A percentile compares a stretch with the other conserved stretches of the same genome.
These are phyloP conservation scores for Croton laevigatus DNA, from an alignment of 441 rosid species.

Conservation along the genomic window DNA sequence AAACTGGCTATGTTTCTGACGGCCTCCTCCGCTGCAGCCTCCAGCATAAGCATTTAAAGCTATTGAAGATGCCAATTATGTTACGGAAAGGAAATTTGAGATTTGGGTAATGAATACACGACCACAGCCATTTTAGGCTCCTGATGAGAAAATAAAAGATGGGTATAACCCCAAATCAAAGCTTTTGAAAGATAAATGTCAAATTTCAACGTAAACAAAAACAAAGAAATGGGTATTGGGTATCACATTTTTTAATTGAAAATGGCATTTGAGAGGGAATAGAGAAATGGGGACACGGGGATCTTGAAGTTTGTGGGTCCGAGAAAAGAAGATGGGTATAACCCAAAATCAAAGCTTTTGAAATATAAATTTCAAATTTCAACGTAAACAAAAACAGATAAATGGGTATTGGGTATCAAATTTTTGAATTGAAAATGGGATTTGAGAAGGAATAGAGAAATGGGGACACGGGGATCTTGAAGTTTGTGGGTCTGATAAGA, in stretches of 20 bases:
- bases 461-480: slow-evolving; percentile 9
- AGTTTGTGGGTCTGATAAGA: not conserved
- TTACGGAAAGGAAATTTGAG: not conserved
- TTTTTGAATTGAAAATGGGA: not conserved
- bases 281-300: not conserved
- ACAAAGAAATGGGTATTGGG: not conserved
- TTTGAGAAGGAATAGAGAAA: not conserved
- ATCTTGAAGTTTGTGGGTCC: not conserved
- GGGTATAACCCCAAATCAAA: not conserved
- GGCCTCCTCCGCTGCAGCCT: no score
- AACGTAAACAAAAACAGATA: not conserved
- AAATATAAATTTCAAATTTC: not conserved
- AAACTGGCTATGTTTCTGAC: no score
- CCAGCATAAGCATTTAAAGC: no score
- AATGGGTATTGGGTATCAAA: slow-evolving; percentile 11
- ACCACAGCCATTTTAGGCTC: not conserved
- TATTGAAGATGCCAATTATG: no score
- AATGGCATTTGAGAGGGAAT: not conserved
- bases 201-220: not conserved
- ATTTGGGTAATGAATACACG: slow-evolving; percentile 7
- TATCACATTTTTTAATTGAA: slow-evolving; percentile 15
- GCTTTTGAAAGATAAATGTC: not conserved
- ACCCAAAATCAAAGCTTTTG: not conserved
- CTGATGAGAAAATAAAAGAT: not conserved
- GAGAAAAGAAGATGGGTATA: no score